Evolutionary conservation across 179 eudicot genomes (phyloP).

Genomic region (Amaranthus tricolor): DNA sequence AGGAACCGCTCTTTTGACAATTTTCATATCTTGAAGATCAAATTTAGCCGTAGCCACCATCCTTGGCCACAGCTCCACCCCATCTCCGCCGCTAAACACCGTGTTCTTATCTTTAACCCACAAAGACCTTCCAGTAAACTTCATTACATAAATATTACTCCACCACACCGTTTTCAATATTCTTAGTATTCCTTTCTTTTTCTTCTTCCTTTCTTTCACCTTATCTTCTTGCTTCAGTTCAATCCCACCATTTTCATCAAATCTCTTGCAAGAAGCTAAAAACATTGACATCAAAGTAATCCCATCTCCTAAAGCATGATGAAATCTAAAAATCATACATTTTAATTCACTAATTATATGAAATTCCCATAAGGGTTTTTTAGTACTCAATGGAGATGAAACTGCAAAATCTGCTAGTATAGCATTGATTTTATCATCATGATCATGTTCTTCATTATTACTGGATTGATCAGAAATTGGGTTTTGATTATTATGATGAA

Average conservation of each 20-base stretch:
- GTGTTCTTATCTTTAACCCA: slow-evolving; percentile 59
- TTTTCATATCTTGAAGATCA: slow-evolving; percentile 59
- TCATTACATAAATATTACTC: slow-evolving; percentile 36
- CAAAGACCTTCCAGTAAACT: slow-evolving; percentile 37
- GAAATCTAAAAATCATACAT: slow-evolving; percentile 27
- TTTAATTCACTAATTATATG: slow-evolving; percentile 23
- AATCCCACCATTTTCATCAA: background rate
- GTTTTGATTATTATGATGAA: slow-evolving; percentile 2
- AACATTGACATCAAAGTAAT: slow-evolving; percentile 33
- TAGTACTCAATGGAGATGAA: slow-evolving; percentile 22
- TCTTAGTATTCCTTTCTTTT: slow-evolving; percentile 9
- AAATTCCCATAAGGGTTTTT: slow-evolving; percentile 42
- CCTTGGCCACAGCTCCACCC: slow-evolving; percentile 85
- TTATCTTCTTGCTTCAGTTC: background rate
- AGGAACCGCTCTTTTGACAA: slow-evolving; percentile 48
- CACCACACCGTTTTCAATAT: slow-evolving; percentile 38
- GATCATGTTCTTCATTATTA: background rate
- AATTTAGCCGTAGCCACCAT: slow-evolving; percentile 64
- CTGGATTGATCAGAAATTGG: background rate
- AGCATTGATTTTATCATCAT: slow-evolving; percentile 20
- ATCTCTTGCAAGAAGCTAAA: slow-evolving; percentile 16
- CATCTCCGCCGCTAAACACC: slow-evolving; percentile 65
- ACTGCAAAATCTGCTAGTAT: slow-evolving; percentile 34
- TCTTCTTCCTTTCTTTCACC: background rate
- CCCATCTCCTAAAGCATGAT: slow-evolving; percentile 43